These are phyloP conservation scores for Tylopilus cervinicoccineus DNA, from an alignment of 768 basidiomycete genomes.

Conservation along the genomic window DNA sequence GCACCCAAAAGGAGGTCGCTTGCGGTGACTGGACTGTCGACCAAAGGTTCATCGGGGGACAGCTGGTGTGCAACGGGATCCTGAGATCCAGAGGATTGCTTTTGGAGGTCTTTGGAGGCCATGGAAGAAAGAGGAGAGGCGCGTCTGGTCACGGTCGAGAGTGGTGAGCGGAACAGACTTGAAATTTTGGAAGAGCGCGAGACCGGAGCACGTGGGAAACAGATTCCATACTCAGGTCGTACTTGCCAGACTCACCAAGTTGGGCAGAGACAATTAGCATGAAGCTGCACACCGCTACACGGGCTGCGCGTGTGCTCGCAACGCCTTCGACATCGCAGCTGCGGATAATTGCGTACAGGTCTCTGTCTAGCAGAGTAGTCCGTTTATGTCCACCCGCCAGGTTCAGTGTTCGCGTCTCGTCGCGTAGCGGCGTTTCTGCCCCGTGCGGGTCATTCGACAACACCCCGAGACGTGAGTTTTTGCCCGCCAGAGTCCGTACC, in stretches of 20 bases:
- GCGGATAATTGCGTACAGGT: conserved; percentile 17
- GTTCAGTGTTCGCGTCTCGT: conserved; percentile 7
- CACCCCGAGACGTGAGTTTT: conserved; percentile 28
- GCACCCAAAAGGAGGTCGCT: conserved; percentile 82
- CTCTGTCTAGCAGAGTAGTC: conserved; percentile 23
- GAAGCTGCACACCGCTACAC: conserved; percentile 15
- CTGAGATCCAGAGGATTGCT: conserved; percentile 37
- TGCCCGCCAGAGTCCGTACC: conserved; percentile 9
- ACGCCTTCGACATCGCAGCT: conserved; percentile 23
- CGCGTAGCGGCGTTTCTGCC: conserved; percentile 5
- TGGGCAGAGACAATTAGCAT: conserved; percentile 29
- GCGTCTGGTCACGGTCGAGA: conserved; percentile 17
- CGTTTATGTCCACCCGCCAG: conserved; percentile 19
- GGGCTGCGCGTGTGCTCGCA: conserved; percentile 20
- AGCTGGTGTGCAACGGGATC: conserved; percentile 45
- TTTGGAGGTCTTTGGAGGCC: conserved; percentile 26
- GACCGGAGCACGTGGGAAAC: conserved; percentile 16
- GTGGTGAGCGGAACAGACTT: conserved; percentile 13
- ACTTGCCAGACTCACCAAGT: conserved; percentile 16
- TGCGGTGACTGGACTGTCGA: conserved; percentile 68
- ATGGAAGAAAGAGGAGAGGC: conserved; percentile 16
- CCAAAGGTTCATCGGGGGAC: conserved; percentile 37
- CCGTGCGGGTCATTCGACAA: conserved; percentile 4
- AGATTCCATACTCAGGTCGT: conserved; percentile 3
- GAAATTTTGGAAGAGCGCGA: conserved; percentile 32